Evolutionary conservation across 208 protist genomes (phyloP), one percentile per base, ranked within the genome.

Genomic region (Trypanosoma scelopori): DNA sequence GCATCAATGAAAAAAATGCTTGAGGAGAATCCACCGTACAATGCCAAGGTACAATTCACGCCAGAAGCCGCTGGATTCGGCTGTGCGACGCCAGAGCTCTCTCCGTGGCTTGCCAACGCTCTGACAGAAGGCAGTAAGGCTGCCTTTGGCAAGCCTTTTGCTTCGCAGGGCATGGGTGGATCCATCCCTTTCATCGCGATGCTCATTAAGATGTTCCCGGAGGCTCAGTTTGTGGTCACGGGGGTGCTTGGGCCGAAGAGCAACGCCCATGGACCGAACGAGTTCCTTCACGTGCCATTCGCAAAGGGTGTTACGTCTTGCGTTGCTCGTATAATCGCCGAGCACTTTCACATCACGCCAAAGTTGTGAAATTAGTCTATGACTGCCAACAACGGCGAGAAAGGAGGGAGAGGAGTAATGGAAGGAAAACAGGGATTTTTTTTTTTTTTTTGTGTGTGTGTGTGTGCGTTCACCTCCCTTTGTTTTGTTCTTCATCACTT

Each of bases 221-320:
- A 84, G 22, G 92, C 96, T 23, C 91, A 98, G 81, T 98, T 98
- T 62, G 58, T 97, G 5, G 88, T 98, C 23, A 97, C 96, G 0
- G 97, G 97, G 58, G 65, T 98, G 0, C 74, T 98, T 2, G 95
- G 93, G 32, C 94, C 95, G 46, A 65, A 84, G 60, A 93, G 81
- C 64, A 97, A 97, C 69, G 92, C 93, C 18, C 97, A 98, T 67
- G 96, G 96, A 25, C 95, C 95, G 20, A 97, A 98, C 70, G 97
- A 98, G 75, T 98, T 97, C 65, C 68, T 98, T 9, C 76, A 98
- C 64, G 83, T 98, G 46, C 53, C 70, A 5, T 98, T 89, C 55
- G 79, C 70, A 9, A 98, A 97, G 75, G 88, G 91, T 41, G 2
- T 98, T 11, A 98, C 87, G 16, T 55, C 55, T 52, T 82, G 74